These are phyloP conservation scores for Arthrobotrys musiformis DNA, from an alignment of 2,329 filamentous ascomycete species.

Conservation along the genomic window DNA sequence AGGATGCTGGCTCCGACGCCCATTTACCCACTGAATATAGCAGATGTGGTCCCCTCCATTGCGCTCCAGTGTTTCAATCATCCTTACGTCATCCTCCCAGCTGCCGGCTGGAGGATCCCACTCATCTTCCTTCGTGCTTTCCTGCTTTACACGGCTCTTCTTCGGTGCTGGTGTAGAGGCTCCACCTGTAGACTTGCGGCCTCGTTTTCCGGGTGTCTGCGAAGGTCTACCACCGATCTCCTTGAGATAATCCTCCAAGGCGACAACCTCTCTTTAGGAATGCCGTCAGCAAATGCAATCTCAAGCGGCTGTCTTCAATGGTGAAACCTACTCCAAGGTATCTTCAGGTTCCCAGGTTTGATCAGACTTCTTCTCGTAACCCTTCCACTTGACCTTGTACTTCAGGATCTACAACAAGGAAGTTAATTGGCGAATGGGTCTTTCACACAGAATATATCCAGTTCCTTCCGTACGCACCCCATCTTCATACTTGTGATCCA, in stretches of 20 bases:
- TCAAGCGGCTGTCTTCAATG: neutral
- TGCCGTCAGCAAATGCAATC: neutral
- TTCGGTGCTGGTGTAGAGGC: constrained; percentile 56
- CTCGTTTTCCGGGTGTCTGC: constrained; percentile 68
- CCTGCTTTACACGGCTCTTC: constrained; percentile 59
- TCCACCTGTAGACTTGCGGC: constrained; percentile 64
- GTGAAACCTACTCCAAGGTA: constrained; percentile 66
- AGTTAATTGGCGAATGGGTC: neutral
- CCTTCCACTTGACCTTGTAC: constrained; percentile 77
- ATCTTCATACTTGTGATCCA: constrained; percentile 43
- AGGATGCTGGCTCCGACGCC: constrained; percentile 77
- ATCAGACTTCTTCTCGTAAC: constrained; percentile 76
- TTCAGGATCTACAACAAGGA: constrained; percentile 30
- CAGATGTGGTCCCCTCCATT: constrained; percentile 71
- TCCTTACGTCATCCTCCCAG: constrained; percentile 79
- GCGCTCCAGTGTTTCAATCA: constrained; percentile 78
- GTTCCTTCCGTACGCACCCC: constrained; percentile 14
- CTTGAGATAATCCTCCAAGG: constrained; percentile 68
- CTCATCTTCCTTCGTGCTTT: constrained; percentile 61
- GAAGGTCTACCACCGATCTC: constrained; percentile 73
- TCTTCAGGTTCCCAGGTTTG: constrained; percentile 82
- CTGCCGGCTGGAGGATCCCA: constrained; percentile 78
- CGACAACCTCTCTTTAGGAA: constrained; percentile 33
- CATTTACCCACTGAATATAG: constrained; percentile 67
- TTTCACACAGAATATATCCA: neutral